Base-by-base conservation (phyloP, 2,329 filamentous ascomycete species). In the Grosmannia huntii region DNA sequence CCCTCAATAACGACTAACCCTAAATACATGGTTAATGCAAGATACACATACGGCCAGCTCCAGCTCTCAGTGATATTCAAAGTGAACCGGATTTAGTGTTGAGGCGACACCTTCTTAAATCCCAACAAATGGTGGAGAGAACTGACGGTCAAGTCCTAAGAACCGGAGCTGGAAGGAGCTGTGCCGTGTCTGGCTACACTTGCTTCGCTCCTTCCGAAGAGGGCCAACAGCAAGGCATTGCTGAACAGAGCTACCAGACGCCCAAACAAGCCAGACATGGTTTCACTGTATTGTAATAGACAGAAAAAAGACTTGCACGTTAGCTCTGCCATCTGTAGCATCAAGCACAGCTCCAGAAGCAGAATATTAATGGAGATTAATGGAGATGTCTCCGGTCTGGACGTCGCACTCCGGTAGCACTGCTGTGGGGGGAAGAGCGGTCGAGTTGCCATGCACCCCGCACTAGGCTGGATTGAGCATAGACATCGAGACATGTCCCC, bases 391-490 rank as follows among this genome's bases (percentile, higher is more conserved):
- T 21, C 46, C 28, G 28, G 46, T 27, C 21, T 25, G 3, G 9
- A 14, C 46, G 21, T 49, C 46, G 46, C 46, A 49, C 14, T 12
- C 44, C 44, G 21, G 21, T 23, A 25, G 46, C 46, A 49, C 10
- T 10, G 46, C 46, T 25, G 46, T 49, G 23, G 46, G 46, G 11
- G 7, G 46, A 49, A 49, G 11, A 49, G 46, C 21, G 46, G 46
- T 25, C 46, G 46, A 27, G 46, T 28, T 21, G 19, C 50, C 50
- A n/a, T 9, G 6, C 50, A 50, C 55, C 58, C 59, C 59, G 56
- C 59, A 57, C 59, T 60, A 60, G 53, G 23, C 54, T 56, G 54
- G 4, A 33, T 38, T 19, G 0, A 31, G 54, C 41, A 28, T 56
- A 56, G 54, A 27, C 41, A 27, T 49, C 14, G n/a, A 49, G 12